A percentile compares a stretch with the other conserved stretches of the same genome.
phyloP scores from a whole-genome alignment of 768 basidiomycete species.

The Termitomyces sp. region DNA sequence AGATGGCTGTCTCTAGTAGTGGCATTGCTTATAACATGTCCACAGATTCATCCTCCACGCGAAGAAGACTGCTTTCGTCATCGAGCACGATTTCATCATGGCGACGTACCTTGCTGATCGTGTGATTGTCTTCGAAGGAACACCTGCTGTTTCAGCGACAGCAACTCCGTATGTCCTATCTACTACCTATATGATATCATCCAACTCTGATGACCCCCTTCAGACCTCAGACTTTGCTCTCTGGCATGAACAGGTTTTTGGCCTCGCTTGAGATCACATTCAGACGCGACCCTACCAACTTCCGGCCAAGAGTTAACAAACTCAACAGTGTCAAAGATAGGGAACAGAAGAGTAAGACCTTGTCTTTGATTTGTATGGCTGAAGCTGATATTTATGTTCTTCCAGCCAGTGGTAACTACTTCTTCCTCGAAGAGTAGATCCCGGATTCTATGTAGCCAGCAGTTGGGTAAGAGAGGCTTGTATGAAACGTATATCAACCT shows the following conservation, averaged over 20 bases:
- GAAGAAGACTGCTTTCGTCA: slow-evolving; percentile 97
- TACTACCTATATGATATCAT: not conserved
- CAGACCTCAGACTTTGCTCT: slow-evolving; percentile 90
- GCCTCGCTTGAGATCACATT: slow-evolving; percentile 96
- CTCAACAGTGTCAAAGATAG: slow-evolving; percentile 80
- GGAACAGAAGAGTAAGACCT: slow-evolving; percentile 72
- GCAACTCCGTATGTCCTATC: slow-evolving; percentile 72
- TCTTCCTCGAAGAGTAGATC: slow-evolving; percentile 82
- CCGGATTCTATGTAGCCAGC: not conserved
- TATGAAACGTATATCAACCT: not conserved
- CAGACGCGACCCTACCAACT: slow-evolving; percentile 95
- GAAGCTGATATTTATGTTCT: slow-evolving; percentile 1
- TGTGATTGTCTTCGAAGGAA: slow-evolving; percentile 88
- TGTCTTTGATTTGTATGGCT: not conserved
- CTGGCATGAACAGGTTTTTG: slow-evolving; percentile 98
- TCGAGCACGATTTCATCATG: slow-evolving; percentile 99
- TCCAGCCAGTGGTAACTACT: slow-evolving; percentile 79
- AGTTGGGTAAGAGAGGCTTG: not conserved
- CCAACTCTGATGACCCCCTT: not conserved
- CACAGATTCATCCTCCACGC: slow-evolving; percentile 87
- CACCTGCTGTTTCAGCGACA: slow-evolving; percentile 83
- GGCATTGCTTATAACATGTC: not conserved
- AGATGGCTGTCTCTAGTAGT: not conserved
- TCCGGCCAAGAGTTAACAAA: slow-evolving; percentile 87
- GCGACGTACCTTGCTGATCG: slow-evolving; percentile 98